Evolutionary conservation across 495 filamentous ascomycete genomes (phyloP), one percentile per base, ranked within the genome.

Genomic region (Parathielavia appendiculata): DNA sequence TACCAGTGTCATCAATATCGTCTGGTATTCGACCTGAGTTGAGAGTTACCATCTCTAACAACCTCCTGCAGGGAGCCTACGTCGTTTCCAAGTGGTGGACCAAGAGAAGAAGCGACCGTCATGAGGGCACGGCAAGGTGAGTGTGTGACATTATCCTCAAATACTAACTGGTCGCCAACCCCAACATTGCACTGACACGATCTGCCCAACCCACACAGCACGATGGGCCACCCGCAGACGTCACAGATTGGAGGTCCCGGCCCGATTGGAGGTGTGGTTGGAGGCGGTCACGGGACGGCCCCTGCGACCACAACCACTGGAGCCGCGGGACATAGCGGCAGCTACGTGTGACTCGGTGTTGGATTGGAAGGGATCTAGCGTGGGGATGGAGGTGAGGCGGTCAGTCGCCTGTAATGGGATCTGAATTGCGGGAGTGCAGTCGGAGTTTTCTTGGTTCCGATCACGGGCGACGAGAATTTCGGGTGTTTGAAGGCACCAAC

Each of bases 71-170:
- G 55, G 47, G 59, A n/a, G 54, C 35, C 4, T 45, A 57, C 17
- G 53, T 61, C 0, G 54, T 57, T 22, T 39, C 34, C 17, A 50
- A 30, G 32, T 38, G 51, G 13, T 48, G 47, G 39, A 34, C 36
- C 13, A 52, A 57, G 49, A 45, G 38, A 19, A 47, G 17, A n/a
- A 38, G 11, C 0, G 38, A 39, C 5, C 46, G 39, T 6, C 36
- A 5, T 1, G 23, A 22, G 1, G 47, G 22, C 12, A 40, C 19
- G 14, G 17, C 32, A 4, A 10, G 13, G 59, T 57, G 40, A 57
- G 59, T 53, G 6, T 3, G n/a, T n/a, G 26, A 48, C 30, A 4
- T 8, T 22, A 20, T 4, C 19, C 19, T n/a, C 34, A 35, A 36
- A 9, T 10, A 22, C 0, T 6, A 22, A n/a, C n/a, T n/a, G n/a